phyloP scores from a whole-genome alignment of 1,284 basidiomycete species.

The Moesziomyces sp. region DNA sequence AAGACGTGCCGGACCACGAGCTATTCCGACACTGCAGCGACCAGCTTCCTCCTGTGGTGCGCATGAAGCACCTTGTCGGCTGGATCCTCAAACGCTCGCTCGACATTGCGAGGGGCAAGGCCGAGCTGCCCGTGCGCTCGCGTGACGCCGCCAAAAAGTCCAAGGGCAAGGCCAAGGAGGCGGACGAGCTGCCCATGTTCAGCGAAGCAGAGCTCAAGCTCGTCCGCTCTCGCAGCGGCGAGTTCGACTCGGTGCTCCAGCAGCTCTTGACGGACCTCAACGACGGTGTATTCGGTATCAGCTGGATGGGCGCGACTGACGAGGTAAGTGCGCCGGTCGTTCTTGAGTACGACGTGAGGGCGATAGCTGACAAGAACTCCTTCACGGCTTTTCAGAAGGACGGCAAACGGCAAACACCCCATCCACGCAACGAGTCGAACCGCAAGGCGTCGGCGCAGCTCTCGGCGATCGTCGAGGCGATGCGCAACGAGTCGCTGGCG shows the following conservation, averaged over 20 bases:
- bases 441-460: slow-evolving; percentile 46
- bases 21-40: slow-evolving; percentile 59
- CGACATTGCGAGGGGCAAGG: slow-evolving; percentile 45
- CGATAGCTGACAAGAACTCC: background rate
- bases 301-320: slow-evolving; percentile 49
- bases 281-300: slow-evolving; percentile 57
- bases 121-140: slow-evolving; percentile 21
- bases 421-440: slow-evolving; percentile 59
- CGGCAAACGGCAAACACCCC: slow-evolving; percentile 32
- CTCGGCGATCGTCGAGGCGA: slow-evolving; percentile 38
- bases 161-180: slow-evolving; percentile 31
- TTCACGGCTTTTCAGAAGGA: slow-evolving; percentile 4
- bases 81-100: slow-evolving; percentile 60
- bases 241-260: slow-evolving; percentile 42
- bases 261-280: slow-evolving; percentile 55
- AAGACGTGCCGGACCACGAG: slow-evolving; percentile 57
- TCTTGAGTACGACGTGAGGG: background rate
- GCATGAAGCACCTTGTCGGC: slow-evolving; percentile 56
- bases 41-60: slow-evolving; percentile 54
- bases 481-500: slow-evolving; percentile 45
- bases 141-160: slow-evolving; percentile 31
- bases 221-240: slow-evolving; percentile 22
- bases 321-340: slow-evolving; percentile 6
- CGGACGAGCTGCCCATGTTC: slow-evolving; percentile 27
- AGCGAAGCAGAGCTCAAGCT: slow-evolving; percentile 48